A percentile compares a stretch with the other conserved stretches of the same genome.
phyloP scores from a whole-genome alignment of 345 rosid genomes.

The Excoecaria agallocha region DNA sequence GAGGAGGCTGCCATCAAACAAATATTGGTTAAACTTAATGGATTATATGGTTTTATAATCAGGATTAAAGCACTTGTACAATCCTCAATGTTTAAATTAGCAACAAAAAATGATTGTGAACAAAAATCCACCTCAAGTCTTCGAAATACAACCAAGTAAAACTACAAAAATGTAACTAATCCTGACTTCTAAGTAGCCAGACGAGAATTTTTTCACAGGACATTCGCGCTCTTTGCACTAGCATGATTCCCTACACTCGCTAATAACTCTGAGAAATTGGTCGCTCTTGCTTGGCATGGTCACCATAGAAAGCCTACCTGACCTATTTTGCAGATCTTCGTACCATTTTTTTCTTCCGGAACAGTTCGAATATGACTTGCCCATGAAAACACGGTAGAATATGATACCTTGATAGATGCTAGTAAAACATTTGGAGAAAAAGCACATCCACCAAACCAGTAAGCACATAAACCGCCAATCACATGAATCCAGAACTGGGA shows the following conservation, averaged over 20 bases:
- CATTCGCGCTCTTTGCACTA: neutral
- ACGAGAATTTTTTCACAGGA: neutral
- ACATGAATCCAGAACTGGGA: too few species aligned
- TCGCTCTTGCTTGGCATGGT: neutral
- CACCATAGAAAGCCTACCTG: neutral
- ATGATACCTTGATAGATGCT: too few species aligned
- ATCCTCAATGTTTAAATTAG: neutral
- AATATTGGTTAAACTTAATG: neutral
- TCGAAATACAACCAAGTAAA: neutral
- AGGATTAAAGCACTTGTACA: neutral
- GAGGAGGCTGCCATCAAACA: conserved; percentile 62
- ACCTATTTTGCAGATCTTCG: neutral
- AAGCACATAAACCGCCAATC: neutral
- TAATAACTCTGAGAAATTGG: neutral
- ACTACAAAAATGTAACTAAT: too few species aligned
- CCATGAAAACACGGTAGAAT: too few species aligned
- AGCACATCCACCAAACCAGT: neutral
- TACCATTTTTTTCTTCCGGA: neutral
- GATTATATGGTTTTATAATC: neutral
- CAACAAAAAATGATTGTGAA: too few species aligned
- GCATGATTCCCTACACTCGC: neutral
- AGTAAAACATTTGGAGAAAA: too few species aligned
- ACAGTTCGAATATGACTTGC: neutral
- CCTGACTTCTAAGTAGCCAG: too few species aligned
- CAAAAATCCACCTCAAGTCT: too few species aligned